Evolutionary conservation across 208 protist genomes (phyloP).

Genomic region (Acanthamoeba castellanii): DNA sequence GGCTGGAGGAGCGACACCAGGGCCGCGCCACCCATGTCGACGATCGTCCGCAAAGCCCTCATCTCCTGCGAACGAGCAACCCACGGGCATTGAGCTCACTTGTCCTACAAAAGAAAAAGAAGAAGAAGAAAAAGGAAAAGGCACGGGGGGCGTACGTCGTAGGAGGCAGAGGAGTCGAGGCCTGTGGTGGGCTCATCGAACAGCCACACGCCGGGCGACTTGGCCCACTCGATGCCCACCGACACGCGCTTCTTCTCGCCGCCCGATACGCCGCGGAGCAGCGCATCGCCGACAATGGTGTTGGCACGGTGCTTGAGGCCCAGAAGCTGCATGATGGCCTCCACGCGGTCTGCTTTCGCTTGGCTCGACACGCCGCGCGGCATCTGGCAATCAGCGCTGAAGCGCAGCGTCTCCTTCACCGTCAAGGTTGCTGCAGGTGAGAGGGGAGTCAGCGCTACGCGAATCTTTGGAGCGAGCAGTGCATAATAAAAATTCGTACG

Average conservation of each 20-base stretch:
- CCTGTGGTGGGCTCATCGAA: conserved; percentile 74
- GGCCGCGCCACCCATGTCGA: conserved; percentile 35
- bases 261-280: conserved; percentile 71
- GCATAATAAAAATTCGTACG: too few relatives aligned
- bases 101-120: background rate
- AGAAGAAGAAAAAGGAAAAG: background rate
- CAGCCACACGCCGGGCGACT: conserved; percentile 44
- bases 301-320: conserved; percentile 64
- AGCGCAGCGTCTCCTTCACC: conserved; percentile 79
- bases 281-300: conserved; percentile 66
- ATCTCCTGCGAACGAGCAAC: background rate
- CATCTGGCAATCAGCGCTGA: conserved; percentile 80
- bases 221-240: conserved; percentile 69
- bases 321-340: conserved; percentile 63
- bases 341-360: conserved; percentile 64
- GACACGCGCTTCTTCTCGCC: conserved; percentile 76
- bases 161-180: conserved; percentile 67
- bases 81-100: background rate
- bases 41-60: conserved; percentile 29
- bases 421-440: conserved; percentile 73
- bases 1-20: conserved; percentile 68
- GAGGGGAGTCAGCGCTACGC: background rate
- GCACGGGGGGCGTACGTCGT: background rate
- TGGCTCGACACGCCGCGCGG: background rate
- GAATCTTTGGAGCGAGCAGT: too few relatives aligned